phyloP scores from a whole-genome alignment of 2,329 filamentous ascomycete genomes.

The Arthrobotrys sinensis region DNA sequence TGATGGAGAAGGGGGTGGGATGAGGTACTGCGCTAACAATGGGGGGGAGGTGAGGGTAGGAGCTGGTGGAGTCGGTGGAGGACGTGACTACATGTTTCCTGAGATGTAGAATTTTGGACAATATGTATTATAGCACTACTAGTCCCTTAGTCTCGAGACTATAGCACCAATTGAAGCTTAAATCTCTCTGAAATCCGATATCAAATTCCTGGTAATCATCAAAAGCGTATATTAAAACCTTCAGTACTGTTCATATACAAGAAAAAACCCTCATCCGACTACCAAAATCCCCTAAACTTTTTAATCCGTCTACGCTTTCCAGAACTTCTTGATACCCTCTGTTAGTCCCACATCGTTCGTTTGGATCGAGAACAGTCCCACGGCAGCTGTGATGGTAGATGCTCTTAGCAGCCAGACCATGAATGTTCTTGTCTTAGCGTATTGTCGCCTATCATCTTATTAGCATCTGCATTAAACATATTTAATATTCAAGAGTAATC shows the following conservation, averaged over 20 bases:
- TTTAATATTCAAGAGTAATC: conserved; percentile 66
- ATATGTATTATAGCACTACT: conserved; percentile 9
- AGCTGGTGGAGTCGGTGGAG: conserved; percentile 3
- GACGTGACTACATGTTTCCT: not conserved
- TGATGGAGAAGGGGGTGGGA: not conserved
- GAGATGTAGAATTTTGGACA: not conserved
- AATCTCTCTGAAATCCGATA: not conserved
- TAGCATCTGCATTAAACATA: conserved; percentile 18
- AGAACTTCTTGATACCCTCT: conserved; percentile 88
- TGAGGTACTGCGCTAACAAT: conserved; percentile 54
- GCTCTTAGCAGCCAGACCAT: conserved; percentile 83
- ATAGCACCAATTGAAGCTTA: conserved; percentile 2
- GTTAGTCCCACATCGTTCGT: conserved; percentile 97
- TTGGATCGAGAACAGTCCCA: conserved; percentile 98
- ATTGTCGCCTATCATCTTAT: conserved; percentile 42
- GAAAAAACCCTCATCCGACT: not conserved
- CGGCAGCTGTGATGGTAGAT: conserved; percentile 83
- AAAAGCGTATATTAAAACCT: conserved; percentile 44
- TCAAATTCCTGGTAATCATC: conserved; percentile 31
- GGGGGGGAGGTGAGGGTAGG: conserved; percentile 15
- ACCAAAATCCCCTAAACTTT: conserved; percentile 4
- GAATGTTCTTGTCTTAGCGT: conserved; percentile 44
- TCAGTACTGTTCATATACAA: conserved; percentile 43
- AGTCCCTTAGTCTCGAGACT: not conserved
- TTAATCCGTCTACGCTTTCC: conserved; percentile 78